Conservation (phyloP, 306 rosid species). For the Acacia acuminata region DNA sequence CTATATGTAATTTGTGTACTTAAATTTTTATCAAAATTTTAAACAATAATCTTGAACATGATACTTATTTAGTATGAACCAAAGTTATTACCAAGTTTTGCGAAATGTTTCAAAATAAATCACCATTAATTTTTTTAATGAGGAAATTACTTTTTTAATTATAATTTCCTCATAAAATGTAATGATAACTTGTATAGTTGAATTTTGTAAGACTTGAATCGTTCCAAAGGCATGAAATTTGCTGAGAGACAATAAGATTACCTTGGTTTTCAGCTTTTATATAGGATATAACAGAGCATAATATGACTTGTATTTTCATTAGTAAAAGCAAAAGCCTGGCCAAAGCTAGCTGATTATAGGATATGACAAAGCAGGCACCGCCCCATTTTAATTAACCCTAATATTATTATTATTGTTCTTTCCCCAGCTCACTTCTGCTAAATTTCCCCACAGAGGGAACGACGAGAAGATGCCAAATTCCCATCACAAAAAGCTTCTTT, state of each 20-base stretch:
- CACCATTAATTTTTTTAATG: too few species aligned
- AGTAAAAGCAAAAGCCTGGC: slow-evolving; percentile 21
- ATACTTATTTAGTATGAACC: too few species aligned
- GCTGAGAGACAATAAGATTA: neutral
- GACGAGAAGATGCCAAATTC: slow-evolving; percentile 65
- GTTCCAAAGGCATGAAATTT: neutral
- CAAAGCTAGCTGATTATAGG: neutral
- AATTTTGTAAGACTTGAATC: neutral
- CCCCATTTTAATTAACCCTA: slow-evolving; percentile 34
- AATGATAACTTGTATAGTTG: too few species aligned
- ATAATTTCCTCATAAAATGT: too few species aligned
- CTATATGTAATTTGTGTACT: too few species aligned
- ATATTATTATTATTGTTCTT: neutral
- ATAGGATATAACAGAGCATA: neutral
- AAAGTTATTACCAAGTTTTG: too few species aligned
- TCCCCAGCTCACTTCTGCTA: slow-evolving; percentile 12
- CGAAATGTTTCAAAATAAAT: too few species aligned
- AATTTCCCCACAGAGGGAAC: slow-evolving; percentile 33
- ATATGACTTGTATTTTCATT: slow-evolving; percentile 30
- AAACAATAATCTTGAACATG: too few species aligned
- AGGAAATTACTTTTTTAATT: too few species aligned
- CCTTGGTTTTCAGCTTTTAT: neutral
- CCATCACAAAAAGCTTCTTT: slow-evolving; percentile 48
- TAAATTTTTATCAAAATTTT: too few species aligned
- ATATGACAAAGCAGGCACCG: slow-evolving; percentile 44